Conservation (phyloP, 306 rosid genomes). For the Acacia crassicarpa region DNA sequence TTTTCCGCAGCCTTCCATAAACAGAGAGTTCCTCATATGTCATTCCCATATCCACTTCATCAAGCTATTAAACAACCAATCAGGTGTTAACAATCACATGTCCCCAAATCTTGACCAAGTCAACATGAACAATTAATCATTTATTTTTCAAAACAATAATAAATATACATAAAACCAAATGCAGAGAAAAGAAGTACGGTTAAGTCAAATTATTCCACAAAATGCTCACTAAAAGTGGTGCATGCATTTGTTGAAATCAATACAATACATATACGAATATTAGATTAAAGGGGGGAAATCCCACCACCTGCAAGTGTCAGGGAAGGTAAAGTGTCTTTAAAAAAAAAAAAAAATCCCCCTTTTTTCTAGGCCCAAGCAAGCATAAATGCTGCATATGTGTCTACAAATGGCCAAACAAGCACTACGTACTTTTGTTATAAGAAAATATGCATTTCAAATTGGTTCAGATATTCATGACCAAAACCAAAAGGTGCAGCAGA, state of each 20-base stretch:
- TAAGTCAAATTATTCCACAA: constrained; percentile 18
- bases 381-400: not conserved
- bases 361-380: constrained; percentile 2
- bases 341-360: not conserved
- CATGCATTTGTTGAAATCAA: not conserved
- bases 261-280: not conserved
- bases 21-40: constrained; percentile 91
- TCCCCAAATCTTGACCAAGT: constrained; percentile 18
- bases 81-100: constrained; percentile 15
- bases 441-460: constrained; percentile 8
- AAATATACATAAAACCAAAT: not conserved
- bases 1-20: constrained; percentile 87
- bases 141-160: not conserved
- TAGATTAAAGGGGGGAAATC: not conserved
- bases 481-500: not conserved
- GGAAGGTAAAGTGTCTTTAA: not conserved
- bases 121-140: not conserved
- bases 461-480: constrained; percentile 20
- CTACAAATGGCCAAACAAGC: constrained; percentile 12
- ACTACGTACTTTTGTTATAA: not conserved
- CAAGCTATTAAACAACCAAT: constrained; percentile 58
- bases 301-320: not conserved
- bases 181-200: not conserved
- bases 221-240: constrained; percentile 1
- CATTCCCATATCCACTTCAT: constrained; percentile 99